phyloP scores from a whole-genome alignment of 352 stramenopile species.

The Globisporangium paroecandrum region DNA sequence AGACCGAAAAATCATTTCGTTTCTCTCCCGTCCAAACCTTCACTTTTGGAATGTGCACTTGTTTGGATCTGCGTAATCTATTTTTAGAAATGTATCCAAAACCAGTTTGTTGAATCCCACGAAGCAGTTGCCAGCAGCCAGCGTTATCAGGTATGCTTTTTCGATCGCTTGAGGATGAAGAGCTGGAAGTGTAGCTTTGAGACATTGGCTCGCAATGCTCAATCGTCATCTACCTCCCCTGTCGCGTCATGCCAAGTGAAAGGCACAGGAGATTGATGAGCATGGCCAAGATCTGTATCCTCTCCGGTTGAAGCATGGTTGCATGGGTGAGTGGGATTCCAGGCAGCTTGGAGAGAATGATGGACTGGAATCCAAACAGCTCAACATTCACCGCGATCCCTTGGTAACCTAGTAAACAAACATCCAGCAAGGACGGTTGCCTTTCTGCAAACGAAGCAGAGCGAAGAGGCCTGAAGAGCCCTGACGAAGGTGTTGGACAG shows the following conservation, averaged over 20 bases:
- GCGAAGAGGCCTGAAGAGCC: not conserved
- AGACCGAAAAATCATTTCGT: not conserved
- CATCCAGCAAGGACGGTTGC: not conserved
- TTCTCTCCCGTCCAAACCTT: not conserved
- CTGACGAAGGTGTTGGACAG: not conserved
- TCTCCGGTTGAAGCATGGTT: not conserved
- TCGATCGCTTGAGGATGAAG: not conserved
- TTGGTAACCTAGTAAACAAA: too few relatives aligned
- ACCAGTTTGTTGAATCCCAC: not conserved
- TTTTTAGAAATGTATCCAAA: slow-evolving; percentile 4
- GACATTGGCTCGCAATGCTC: not conserved
- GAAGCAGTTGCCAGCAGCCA: not conserved
- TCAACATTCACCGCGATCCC: not conserved
- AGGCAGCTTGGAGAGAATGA: not conserved
- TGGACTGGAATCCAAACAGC: not conserved
- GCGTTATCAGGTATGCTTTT: not conserved
- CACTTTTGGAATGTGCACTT: not conserved
- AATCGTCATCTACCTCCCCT: not conserved
- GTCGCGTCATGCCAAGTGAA: not conserved
- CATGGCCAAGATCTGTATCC: not conserved
- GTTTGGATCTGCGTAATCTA: not conserved
- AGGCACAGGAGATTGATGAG: not conserved
- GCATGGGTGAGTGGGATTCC: not conserved
- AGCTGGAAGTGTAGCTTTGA: not conserved
- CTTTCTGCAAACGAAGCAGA: not conserved